Conservation (phyloP, 78 protist species). For the Pigoraptor vietnamica region DNA sequence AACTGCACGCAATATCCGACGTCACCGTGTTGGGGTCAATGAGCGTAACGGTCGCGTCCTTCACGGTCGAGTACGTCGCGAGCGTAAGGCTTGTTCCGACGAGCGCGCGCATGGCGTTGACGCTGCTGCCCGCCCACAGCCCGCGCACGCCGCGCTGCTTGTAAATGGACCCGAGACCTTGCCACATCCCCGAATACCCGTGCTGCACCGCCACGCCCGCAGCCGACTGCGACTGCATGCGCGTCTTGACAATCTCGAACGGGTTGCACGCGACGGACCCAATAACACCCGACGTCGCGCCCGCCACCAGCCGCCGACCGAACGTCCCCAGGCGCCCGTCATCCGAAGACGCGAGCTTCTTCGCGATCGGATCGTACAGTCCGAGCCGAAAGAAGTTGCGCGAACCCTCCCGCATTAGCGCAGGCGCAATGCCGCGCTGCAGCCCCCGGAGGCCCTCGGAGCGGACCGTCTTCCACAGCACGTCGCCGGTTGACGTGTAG, state of each 20-base stretch:
- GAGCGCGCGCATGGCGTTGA: neutral
- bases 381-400: conserved; percentile 4
- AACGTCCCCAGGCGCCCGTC: neutral
- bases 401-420: conserved; percentile 3
- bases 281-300: neutral
- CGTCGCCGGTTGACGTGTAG: neutral
- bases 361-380: neutral
- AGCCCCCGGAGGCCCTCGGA: conserved; percentile 3
- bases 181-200: neutral
- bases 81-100: neutral
- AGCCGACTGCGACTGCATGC: neutral
- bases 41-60: neutral
- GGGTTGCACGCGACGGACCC: conserved; percentile 2
- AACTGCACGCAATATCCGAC: neutral
- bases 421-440: neutral
- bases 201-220: neutral
- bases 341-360: neutral
- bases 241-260: conserved; percentile 7
- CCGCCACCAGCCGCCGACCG: neutral
- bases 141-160: neutral
- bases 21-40: neutral
- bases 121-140: neutral
- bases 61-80: neutral
- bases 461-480: neutral
- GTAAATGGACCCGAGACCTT: neutral